phyloP scores from a whole-genome alignment of 129 eudicot species.

The Chrysanthemum makinoi region DNA sequence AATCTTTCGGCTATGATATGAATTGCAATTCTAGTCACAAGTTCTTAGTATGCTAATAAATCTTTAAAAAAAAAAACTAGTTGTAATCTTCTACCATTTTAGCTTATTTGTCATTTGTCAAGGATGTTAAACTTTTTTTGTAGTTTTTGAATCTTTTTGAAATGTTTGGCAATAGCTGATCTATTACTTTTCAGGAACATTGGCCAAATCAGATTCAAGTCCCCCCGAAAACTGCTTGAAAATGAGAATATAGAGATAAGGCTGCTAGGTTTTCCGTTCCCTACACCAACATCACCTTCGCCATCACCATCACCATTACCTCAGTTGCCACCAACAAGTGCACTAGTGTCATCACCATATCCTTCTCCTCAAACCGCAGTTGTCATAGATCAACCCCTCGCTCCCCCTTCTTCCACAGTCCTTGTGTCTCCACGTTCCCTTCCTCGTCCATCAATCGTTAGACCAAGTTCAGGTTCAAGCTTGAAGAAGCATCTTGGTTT shows the following conservation, averaged over 20 bases:
- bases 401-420: constrained; percentile 18
- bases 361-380: no score
- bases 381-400: no score
- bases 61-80: no score
- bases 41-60: no score
- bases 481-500: constrained; percentile 4
- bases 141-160: not conserved
- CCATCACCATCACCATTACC: constrained; percentile 9
- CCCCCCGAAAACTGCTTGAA: constrained; percentile 40
- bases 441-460: not conserved
- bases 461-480: no score
- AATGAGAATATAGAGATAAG: not conserved
- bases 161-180: constrained; percentile 26
- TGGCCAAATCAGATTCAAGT: constrained; percentile 23
- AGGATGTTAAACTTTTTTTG: not conserved
- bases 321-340: no score
- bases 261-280: no score
- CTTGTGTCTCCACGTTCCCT: constrained; percentile 38
- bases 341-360: constrained; percentile 32
- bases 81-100: no score
- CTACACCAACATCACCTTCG: not conserved
- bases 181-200: constrained; percentile 38
- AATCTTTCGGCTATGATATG: no score
- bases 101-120: not conserved
- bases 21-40: no score